Conservation (phyloP, 2,329 filamentous ascomycete genomes). For the Scedosporium minutisporum region DNA sequence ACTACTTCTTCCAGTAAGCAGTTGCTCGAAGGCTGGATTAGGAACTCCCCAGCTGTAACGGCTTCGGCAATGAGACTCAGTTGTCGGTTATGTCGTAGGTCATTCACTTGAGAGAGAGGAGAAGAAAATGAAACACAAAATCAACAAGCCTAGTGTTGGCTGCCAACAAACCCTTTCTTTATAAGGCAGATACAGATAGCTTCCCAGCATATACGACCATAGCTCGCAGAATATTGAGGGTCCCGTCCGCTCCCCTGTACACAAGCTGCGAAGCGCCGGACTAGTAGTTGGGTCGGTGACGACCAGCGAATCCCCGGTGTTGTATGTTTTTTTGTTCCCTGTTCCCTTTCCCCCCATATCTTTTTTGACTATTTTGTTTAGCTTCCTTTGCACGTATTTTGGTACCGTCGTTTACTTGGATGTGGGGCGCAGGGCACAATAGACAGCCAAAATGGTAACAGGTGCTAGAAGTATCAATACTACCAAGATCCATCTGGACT, state of each 20-base stretch:
- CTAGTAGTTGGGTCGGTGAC: not conserved
- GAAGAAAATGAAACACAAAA: not conserved
- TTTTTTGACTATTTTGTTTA: not conserved
- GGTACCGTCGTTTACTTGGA: not conserved
- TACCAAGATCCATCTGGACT: too few species aligned
- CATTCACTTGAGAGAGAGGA: not conserved
- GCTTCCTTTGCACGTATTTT: not conserved
- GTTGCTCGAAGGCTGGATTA: too few species aligned
- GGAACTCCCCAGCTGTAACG: too few species aligned
- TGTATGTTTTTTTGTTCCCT: not conserved
- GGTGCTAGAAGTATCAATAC: not conserved
- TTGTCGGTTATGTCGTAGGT: too few species aligned
- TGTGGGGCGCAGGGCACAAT: not conserved
- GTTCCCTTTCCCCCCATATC: too few species aligned
- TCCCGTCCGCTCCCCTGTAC: too few species aligned
- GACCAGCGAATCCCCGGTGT: not conserved
- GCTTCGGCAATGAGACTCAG: too few species aligned
- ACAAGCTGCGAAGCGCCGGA: too few species aligned
- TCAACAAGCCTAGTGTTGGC: not conserved
- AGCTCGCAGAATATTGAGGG: too few species aligned
- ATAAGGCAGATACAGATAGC: too few species aligned
- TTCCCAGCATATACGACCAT: not conserved
- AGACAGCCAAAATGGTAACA: not conserved
- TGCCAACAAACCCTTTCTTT: not conserved
- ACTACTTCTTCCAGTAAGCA: too few species aligned